Base-by-base conservation (phyloP, 352 stramenopile genomes). In the Peronosclerospora sorghi region DNA sequence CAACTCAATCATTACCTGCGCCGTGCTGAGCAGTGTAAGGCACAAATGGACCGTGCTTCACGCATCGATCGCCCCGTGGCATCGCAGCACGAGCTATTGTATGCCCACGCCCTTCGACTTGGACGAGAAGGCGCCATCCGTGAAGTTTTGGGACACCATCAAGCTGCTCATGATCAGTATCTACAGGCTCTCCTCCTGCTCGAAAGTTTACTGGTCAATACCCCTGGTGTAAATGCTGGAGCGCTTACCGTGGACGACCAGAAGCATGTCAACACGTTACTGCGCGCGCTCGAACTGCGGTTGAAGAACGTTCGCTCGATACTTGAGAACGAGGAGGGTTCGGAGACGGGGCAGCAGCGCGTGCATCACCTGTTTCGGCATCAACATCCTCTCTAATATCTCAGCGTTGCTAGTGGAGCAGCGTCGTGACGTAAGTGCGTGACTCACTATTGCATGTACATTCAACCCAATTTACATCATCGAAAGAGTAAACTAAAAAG, bases 11-110 rank as follows among this genome's bases (percentile, higher is more conserved):
- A 58, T 48, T 83, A 76, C 35, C 41, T 87, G 43, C 54, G 73
- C 18, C 62, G 68, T n/a, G 75, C 72, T 9, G 75, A 87, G 29
- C 67, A 78, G 30, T 83, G 69, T 43, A 80, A 81, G 40, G 56
- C 60, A 29, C 58, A 55, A 13, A 74, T 86, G 67, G 40, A 53
- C 8, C 28, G 32, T 62, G 20, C 53, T 48, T 5, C 37, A 40
- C 28, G 45, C 56, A 7, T 46, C 13, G 34, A 35, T 35, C 44
- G 44, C 17, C 23, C 45, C 3, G 51, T 73, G 3, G 55, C 73
- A 6, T 78, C 67, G 1, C 69, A 75, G 19, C 68, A 82, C 35
- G 71, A 84, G 34, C 26, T 86, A 17, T 27, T 86, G 30, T 84
- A 83, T 41, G 56, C 61, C 17, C 69, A 86, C 28, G 74, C 70